Evolutionary conservation across 495 filamentous ascomycete genomes (phyloP).

Genomic region (Podospora australis): DNA sequence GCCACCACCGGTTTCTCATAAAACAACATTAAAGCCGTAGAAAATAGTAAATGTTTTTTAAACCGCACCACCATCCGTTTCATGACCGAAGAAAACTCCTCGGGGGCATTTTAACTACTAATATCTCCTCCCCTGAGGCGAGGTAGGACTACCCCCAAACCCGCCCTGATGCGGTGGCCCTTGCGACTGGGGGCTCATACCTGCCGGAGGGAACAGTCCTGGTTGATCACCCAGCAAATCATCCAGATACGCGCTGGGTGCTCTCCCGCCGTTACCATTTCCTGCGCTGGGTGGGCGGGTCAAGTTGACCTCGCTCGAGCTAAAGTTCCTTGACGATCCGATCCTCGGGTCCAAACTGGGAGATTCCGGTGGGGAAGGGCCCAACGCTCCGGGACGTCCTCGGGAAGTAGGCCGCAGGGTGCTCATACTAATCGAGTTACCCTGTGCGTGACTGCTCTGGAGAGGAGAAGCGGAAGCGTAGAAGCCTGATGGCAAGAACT

Average conservation of each 20-base stretch:
- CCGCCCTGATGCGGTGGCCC: slow-evolving; percentile 1
- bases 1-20: not conserved
- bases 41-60: not conserved
- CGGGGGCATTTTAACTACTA: too few species aligned
- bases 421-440: slow-evolving; percentile 46
- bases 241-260: slow-evolving; percentile 88
- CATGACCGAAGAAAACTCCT: not conserved
- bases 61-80: not conserved
- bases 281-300: slow-evolving; percentile 49
- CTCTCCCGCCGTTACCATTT: slow-evolving; percentile 45
- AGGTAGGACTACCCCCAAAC: not conserved
- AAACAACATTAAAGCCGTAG: not conserved
- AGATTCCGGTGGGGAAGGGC: slow-evolving; percentile 60
- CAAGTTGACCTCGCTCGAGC: slow-evolving; percentile 64
- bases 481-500: slow-evolving; percentile 86
- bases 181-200: slow-evolving; percentile 5
- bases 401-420: slow-evolving; percentile 48
- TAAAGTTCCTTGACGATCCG: slow-evolving; percentile 36
- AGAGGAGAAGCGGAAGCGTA: slow-evolving; percentile 61
- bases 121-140: slow-evolving; percentile 11
- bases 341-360: slow-evolving; percentile 39
- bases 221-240: slow-evolving; percentile 70
- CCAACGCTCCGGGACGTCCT: slow-evolving; percentile 38
- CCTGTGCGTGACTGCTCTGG: slow-evolving; percentile 29
- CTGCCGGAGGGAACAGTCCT: slow-evolving; percentile 31